Conservation (phyloP, 768 basidiomycete genomes). For the Naganishia onofrii region DNA sequence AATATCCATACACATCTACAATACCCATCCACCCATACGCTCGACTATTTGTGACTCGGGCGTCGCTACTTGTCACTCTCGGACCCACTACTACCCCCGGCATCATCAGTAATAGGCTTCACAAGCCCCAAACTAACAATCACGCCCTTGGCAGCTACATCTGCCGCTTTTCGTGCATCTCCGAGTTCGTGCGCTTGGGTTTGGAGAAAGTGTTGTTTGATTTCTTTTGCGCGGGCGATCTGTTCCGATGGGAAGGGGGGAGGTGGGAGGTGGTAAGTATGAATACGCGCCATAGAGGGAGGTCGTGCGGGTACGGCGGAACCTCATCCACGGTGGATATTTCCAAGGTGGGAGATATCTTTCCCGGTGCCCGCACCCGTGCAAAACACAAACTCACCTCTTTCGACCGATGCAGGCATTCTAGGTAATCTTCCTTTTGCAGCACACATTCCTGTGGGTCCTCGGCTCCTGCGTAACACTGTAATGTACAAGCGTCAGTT, state of each 20-base stretch:
- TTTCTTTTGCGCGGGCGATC: slow-evolving; percentile 66
- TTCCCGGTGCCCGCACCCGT: no score
- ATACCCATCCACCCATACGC: no score
- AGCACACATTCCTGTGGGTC: slow-evolving; percentile 68
- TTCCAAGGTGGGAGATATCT: no score
- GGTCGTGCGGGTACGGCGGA: background rate
- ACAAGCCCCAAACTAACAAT: slow-evolving; percentile 75
- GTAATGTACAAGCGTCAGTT: no score
- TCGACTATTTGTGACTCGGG: background rate
- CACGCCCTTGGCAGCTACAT: slow-evolving; percentile 69
- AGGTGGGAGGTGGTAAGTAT: background rate
- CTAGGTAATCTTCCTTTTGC: slow-evolving; percentile 79
- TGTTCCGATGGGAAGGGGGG: slow-evolving; percentile 47
- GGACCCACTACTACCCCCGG: no score
- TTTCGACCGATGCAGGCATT: slow-evolving; percentile 83
- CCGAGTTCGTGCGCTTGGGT: slow-evolving; percentile 65
- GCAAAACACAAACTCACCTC: slow-evolving; percentile 61
- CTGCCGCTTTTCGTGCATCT: slow-evolving; percentile 69
- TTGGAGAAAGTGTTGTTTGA: slow-evolving; percentile 68
- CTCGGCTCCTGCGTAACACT: slow-evolving; percentile 85
- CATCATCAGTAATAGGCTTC: slow-evolving; percentile 56
- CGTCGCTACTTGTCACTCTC: slow-evolving; percentile 22
- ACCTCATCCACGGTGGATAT: no score
- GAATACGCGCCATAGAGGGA: no score
- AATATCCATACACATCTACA: no score